These are phyloP conservation scores for Citropsis articulata DNA, from an alignment of 345 rosid species.

Conservation along the genomic window DNA sequence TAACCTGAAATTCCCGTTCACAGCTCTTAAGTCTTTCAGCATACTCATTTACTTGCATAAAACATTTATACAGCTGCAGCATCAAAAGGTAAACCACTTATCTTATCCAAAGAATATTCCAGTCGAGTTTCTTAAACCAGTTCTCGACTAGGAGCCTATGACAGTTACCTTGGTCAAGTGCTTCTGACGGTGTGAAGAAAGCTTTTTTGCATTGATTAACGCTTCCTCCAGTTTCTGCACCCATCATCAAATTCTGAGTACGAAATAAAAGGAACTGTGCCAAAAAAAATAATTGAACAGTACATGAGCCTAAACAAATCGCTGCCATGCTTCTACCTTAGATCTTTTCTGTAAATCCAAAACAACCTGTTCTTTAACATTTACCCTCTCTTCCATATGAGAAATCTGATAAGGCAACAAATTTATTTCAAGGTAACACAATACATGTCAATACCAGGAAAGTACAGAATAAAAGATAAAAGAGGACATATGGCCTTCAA, in stretches of 20 bases:
- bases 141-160: neutral
- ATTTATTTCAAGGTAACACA: neutral
- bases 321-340: conserved; percentile 37
- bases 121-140: conserved; percentile 12
- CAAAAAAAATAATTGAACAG: neutral
- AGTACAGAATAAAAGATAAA: neutral
- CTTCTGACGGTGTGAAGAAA: conserved; percentile 51
- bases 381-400: conserved; percentile 46
- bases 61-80: conserved; percentile 65
- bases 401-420: conserved; percentile 43
- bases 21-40: conserved; percentile 54
- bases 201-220: conserved; percentile 58
- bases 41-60: conserved; percentile 61
- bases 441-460: neutral
- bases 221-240: conserved; percentile 73
- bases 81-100: conserved; percentile 12
- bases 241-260: conserved; percentile 30
- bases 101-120: conserved; percentile 15
- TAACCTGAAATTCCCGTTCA: conserved; percentile 82
- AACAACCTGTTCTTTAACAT: conserved; percentile 44
- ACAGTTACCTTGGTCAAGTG: conserved; percentile 65
- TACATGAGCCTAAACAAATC: neutral
- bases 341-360: conserved; percentile 59
- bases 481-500: neutral
- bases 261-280: neutral